A percentile compares a stretch with the other conserved stretches of the same genome.
Evolutionary conservation across 2,329 filamentous ascomycete species (phyloP).

Genomic region (Daldinia sp.): DNA sequence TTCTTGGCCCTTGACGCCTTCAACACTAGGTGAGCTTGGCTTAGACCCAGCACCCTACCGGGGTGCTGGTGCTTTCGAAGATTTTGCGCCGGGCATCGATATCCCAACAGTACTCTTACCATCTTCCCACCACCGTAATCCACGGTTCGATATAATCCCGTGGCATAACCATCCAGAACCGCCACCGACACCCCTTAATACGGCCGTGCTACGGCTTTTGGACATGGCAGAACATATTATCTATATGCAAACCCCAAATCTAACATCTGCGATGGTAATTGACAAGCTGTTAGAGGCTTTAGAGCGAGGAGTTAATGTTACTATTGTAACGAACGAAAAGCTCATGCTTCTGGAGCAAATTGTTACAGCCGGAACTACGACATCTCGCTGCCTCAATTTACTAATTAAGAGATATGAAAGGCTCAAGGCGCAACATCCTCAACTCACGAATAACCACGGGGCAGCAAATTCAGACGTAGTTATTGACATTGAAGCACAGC

Average conservation of each 20-base stretch:
- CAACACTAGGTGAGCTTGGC: slow-evolving; percentile 16
- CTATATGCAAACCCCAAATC: slow-evolving; percentile 78
- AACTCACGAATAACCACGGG: slow-evolving; percentile 28
- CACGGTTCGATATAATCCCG: slow-evolving; percentile 66
- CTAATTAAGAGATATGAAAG: slow-evolving; percentile 64
- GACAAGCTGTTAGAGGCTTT: slow-evolving; percentile 68
- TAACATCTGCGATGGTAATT: slow-evolving; percentile 73
- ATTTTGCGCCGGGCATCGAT: slow-evolving; percentile 24
- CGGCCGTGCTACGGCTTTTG: slow-evolving; percentile 68
- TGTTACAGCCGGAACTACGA: slow-evolving; percentile 80
- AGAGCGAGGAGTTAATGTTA: slow-evolving; percentile 71
- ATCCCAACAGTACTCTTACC: slow-evolving; percentile 73
- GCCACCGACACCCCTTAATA: slow-evolving; percentile 73
- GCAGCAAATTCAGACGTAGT: slow-evolving; percentile 36
- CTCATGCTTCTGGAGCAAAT: slow-evolving; percentile 85
- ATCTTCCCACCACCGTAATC: slow-evolving; percentile 75
- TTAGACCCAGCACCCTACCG: slow-evolving; percentile 36
- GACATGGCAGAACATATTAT: slow-evolving; percentile 65
- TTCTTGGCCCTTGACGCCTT: slow-evolving; percentile 10
- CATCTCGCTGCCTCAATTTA: slow-evolving; percentile 67
- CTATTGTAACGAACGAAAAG: slow-evolving; percentile 69
- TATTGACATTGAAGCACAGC: slow-evolving; percentile 55
- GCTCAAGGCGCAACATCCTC: slow-evolving; percentile 34
- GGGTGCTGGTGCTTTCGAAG: slow-evolving; percentile 33
- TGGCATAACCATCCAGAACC: slow-evolving; percentile 59